These are phyloP conservation scores for Lasiosphaeris hirsuta DNA, from an alignment of 495 filamentous ascomycete species.

Conservation along the genomic window DNA sequence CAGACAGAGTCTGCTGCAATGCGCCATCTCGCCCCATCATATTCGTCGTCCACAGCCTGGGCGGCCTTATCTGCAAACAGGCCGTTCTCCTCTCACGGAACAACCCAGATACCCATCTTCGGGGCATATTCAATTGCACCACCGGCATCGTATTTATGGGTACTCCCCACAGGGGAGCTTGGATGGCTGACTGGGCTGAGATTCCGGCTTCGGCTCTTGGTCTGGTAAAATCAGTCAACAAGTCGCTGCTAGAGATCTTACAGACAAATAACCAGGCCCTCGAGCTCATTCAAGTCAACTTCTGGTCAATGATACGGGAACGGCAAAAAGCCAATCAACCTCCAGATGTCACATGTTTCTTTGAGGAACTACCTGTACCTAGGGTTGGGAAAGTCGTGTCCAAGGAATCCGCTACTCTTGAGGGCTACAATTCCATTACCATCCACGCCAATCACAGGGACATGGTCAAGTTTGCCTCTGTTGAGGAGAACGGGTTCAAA, in stretches of 20 bases:
- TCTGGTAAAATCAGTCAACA: slow-evolving; percentile 19
- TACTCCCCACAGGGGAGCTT: slow-evolving; percentile 37
- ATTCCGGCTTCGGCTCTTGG: slow-evolving; percentile 7
- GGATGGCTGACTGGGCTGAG: slow-evolving; percentile 27
- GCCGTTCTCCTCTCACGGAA: slow-evolving; percentile 13
- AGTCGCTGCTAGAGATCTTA: slow-evolving; percentile 17
- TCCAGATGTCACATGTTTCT: slow-evolving; percentile 29
- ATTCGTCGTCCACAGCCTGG: slow-evolving; percentile 34
- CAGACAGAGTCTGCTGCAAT: not conserved
- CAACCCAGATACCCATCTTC: slow-evolving; percentile 20
- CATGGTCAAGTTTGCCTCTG: slow-evolving; percentile 35
- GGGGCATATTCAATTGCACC: slow-evolving; percentile 26
- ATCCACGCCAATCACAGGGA: slow-evolving; percentile 40
- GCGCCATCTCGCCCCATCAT: slow-evolving; percentile 20
- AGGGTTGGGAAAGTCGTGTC: slow-evolving; percentile 26
- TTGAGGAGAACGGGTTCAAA: slow-evolving; percentile 13
- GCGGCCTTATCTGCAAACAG: slow-evolving; percentile 40
- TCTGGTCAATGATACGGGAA: slow-evolving; percentile 28
- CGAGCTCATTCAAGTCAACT: slow-evolving; percentile 30
- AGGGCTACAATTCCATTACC: slow-evolving; percentile 27
- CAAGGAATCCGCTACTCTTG: slow-evolving; percentile 33
- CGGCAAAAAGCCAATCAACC: slow-evolving; percentile 3
- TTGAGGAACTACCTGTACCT: slow-evolving; percentile 18
- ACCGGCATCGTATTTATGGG: slow-evolving; percentile 40
- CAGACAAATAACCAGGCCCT: slow-evolving; percentile 20